phyloP scores from a whole-genome alignment of 192 early-diverging fungal species.

The Rhizoclosmatium sp. region DNA sequence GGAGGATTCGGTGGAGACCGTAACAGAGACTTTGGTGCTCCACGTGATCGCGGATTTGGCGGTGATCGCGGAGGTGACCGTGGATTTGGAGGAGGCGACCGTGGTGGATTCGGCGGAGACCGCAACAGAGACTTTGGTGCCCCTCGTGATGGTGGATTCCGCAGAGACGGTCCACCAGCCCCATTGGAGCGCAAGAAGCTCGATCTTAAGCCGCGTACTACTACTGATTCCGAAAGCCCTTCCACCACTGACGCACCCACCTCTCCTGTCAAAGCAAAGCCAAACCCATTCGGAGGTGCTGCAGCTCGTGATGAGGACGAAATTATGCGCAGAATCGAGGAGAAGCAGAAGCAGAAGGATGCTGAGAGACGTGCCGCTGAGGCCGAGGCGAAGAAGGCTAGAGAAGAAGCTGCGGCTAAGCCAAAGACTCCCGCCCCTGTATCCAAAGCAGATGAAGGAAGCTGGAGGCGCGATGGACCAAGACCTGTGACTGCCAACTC shows the following conservation, averaged over 20 bases:
- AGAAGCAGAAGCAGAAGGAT: conserved; percentile 51
- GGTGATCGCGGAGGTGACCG: conserved; percentile 29
- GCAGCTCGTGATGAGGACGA: conserved; percentile 60
- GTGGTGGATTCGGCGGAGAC: conserved; percentile 39
- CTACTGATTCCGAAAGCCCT: conserved; percentile 1
- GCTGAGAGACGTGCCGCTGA: conserved; percentile 52
- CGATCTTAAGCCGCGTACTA: conserved; percentile 51
- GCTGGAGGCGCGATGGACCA: conserved; percentile 24
- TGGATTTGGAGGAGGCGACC: conserved; percentile 36
- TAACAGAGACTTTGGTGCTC: conserved; percentile 64
- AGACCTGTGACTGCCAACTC: background rate
- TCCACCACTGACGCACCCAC: conserved; percentile 10
- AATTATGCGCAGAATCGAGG: conserved; percentile 60
- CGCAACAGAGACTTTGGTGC: conserved; percentile 29
- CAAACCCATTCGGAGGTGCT: conserved; percentile 66
- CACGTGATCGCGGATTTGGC: conserved; percentile 27
- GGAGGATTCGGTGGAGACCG: conserved; percentile 38
- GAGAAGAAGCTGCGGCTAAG: conserved; percentile 41
- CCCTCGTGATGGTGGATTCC: conserved; percentile 22
- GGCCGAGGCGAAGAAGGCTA: conserved; percentile 37
- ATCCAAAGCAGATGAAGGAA: conserved; percentile 11
- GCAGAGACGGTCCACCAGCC: background rate
- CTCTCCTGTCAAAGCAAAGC: conserved; percentile 41
- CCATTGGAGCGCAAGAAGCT: conserved; percentile 51
- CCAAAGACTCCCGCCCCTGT: conserved; percentile 11